Evolutionary conservation across 2,329 filamentous ascomycete species (phyloP), one percentile per base, ranked within the genome.

Genomic region (Sphaerulina populicola): DNA sequence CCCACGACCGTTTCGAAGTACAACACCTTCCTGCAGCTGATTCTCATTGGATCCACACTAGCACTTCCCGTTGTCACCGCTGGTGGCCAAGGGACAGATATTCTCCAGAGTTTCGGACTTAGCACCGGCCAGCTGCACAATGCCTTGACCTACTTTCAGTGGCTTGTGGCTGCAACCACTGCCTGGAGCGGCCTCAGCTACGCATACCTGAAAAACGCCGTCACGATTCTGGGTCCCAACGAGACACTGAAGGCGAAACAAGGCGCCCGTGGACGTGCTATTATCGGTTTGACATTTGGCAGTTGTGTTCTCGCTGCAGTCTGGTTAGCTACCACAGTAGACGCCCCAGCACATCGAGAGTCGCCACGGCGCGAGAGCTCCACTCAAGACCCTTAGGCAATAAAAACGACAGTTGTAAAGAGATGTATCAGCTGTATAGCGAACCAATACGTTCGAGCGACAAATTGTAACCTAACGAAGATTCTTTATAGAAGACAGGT

Each of bases 171-270:
- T 0, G 79, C 77, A 0, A 98, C 93, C 3, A 98, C 93, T 0
- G 71, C 94, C 5, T 97, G 90, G 87, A 96, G 89, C 56, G 93
- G 93, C 6, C 76, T 90, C 11, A 95, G 90, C 68, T 98, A 98
- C 67, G 77, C 94, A 6, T 94, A 85, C 66, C 87, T 82, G 59
- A 95, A 93, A 67, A 85, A 94, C 62, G 91, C 89, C 0, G 90
- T 97, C 30, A 94, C 85, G 68, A 96, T 97, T 50, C 68, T 97
- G 38, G 74, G 74, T 0, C 63, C 67, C 14, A 66, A 76, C 51
- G 73, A 75, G 57, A 65, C 57, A 53, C 58, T 76, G 51, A 76
- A 75, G 60, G 67, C 63, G 43, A 74, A 71, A 58, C 73, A 76
- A 53, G 73, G 74, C 2, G 66, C 67, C n/a, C 62, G 69, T 43